A percentile compares a stretch with the other conserved stretches of the same genome.
Conservation (phyloP, 345 rosid species). For the Punica granatum region DNA sequence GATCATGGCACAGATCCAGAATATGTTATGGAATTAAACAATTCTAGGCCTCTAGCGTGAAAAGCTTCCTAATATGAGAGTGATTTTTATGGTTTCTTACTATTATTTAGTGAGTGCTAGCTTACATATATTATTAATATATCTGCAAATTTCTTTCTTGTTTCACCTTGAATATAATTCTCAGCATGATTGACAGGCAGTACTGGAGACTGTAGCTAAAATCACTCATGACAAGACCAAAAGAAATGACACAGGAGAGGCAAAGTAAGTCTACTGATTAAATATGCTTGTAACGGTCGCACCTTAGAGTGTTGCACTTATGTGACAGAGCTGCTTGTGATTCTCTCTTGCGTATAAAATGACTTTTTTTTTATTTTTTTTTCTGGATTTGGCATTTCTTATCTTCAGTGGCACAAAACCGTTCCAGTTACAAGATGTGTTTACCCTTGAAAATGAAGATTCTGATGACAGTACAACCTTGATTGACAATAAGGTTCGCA, state of each 20-base stretch:
- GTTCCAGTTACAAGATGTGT: conserved; percentile 88
- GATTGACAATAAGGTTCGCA: conserved; percentile 82
- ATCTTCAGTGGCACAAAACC: conserved; percentile 61
- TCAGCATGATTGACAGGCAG: conserved; percentile 58
- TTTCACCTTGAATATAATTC: conserved; percentile 10
- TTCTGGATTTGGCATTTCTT: background rate
- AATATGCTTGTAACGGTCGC: background rate
- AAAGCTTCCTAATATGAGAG: background rate
- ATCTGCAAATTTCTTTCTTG: conserved; percentile 3
- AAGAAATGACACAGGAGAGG: conserved; percentile 70
- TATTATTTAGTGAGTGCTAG: background rate
- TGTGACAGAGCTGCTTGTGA: background rate
- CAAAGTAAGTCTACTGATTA: conserved; percentile 40
- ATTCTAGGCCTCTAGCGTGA: background rate
- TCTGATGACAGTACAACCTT: conserved; percentile 80
- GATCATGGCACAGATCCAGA: background rate
- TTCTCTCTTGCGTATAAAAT: conserved; percentile 9
- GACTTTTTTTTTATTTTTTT: background rate
- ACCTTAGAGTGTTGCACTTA: background rate
- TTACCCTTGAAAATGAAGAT: conserved; percentile 87
- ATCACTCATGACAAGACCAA: conserved; percentile 77
- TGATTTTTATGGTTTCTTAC: background rate
- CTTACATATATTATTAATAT: too few species aligned
- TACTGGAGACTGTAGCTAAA: conserved; percentile 89
- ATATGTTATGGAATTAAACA: background rate